Evolutionary conservation across 2,329 filamentous ascomycete genomes (phyloP), one percentile per base, ranked within the genome.

Genomic region (Alternaria viburni): DNA sequence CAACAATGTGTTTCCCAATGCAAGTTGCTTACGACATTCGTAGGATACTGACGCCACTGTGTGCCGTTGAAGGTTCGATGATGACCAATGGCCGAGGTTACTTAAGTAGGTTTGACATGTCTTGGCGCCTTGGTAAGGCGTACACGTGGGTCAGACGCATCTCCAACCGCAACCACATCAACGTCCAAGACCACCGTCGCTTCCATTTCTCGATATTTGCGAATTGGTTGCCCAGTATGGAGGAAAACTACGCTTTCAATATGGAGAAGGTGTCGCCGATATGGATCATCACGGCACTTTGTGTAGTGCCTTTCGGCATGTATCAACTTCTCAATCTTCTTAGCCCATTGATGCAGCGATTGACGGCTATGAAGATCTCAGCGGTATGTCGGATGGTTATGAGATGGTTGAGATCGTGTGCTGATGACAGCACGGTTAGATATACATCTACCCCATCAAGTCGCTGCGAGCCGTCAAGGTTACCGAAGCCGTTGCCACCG

Each of bases 361-460:
- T 69, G 13, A 68, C 66, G 32, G 68, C 62, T 45, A 76, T 79
- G 76, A 74, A 67, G 44, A 77, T 80, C 61, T 74, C 72, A 57
- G 75, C 77, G 64, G 77, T 78, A 65, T 47, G 70, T 46, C 46
- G 13, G n/a, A 12, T n/a, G 28, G 2, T 36, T 19, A 1, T 32
- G 8, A 32, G 11, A 19, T 21, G 15, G 0, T 5, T 3, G 28
- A n/a, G 21, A 25, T 12, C 44, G 44, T 13, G 17, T 36, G 28
- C 49, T 51, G 28, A 51, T 36, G 13, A n/a, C 4, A 26, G 17
- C 3, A 15, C 32, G 12, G 9, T 1, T 23, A 83, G 78, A 79
- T 85, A 13, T 82, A 82, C 61, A 76, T 80, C 6, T 85, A 85
- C 61, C 83, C 83, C 3, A 82, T 85, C 74, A 85, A 85, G 68